phyloP scores from a whole-genome alignment of 2,329 filamentous ascomycete species.

The Aspergillus quadrilineatus region DNA sequence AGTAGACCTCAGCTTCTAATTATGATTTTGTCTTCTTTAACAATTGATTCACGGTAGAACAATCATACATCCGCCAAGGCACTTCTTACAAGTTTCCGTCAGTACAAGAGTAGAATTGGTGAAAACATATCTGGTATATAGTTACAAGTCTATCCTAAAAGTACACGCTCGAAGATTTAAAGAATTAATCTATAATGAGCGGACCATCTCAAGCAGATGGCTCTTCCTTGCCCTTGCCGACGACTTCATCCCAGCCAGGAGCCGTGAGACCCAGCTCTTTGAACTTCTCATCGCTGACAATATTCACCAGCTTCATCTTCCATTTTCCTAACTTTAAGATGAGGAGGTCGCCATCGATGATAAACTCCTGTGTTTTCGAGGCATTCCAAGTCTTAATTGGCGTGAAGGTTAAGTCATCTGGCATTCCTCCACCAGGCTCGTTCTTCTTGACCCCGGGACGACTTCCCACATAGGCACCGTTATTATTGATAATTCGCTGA shows the following conservation, averaged over 20 bases:
- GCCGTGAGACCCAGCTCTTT: slow-evolving; percentile 46
- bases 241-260: slow-evolving; percentile 51
- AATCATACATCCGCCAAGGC: not conserved
- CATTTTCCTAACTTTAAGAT: slow-evolving; percentile 60
- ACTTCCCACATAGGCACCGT: slow-evolving; percentile 53
- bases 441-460: slow-evolving; percentile 39
- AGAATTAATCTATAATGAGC: no score
- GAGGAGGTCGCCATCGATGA: slow-evolving; percentile 53
- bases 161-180: not conserved
- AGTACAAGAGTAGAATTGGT: slow-evolving; percentile 4
- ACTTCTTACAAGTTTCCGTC: not conserved
- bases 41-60: not conserved
- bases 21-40: not conserved
- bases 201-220: not conserved
- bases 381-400: slow-evolving; percentile 47
- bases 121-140: slow-evolving; percentile 13
- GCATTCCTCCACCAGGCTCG: slow-evolving; percentile 31
- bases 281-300: slow-evolving; percentile 57
- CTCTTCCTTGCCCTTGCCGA: not conserved
- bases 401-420: slow-evolving; percentile 50
- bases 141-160: slow-evolving; percentile 18
- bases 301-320: slow-evolving; percentile 57
- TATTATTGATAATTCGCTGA: slow-evolving; percentile 49
- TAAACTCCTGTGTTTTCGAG: slow-evolving; percentile 47
- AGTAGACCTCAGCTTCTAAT: no score